Evolutionary conservation across 192 early-diverging fungal species (phyloP), one percentile per base, ranked within the genome.

Genomic region (Entomortierella beljakovae): DNA sequence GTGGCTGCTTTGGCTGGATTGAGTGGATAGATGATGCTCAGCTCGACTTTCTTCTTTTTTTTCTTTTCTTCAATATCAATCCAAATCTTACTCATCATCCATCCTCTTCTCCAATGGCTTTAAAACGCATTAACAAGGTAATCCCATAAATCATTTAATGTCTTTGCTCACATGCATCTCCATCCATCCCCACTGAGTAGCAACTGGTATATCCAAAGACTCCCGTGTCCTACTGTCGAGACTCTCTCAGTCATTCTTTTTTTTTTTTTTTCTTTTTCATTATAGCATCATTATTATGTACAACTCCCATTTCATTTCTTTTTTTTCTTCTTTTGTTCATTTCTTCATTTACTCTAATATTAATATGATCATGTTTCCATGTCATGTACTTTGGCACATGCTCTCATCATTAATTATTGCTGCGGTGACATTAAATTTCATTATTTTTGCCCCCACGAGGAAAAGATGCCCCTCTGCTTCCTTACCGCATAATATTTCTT

Each of bases 41-140:
- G n/a, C n/a, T n/a, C n/a, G n/a, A n/a, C n/a, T n/a, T 52, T 69
- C 59, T 48, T 23, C 48, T 42, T 42, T 57, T 40, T 52, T 25
- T 51, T 74, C 63, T 67, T 67, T 46, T 72, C 23, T 25, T 55
- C 51, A 28, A 34, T 38, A 43, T 48, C 57, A 42, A 50, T 33
- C 57, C n/a, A n/a, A 65, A 34, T 59, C 49, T 18, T 57, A 40
- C 31, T 46, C 62, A 57, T 53, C 52, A 60, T 60, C 62, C 52
- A 60, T 60, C 62, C 32, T 26, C 48, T 42, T 33, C 49, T 65
- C 85, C 66, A 56, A 99, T 99, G 97, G 96, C 97, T 85, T 86
- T 97, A 56, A 98, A 98, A 89, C 93, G 97, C 83, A 99, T 99
- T 90, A 96, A 94, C 89, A 98, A 98, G 94, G 97, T 95, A 90